phyloP scores from a whole-genome alignment of 768 basidiomycete genomes.

The Hebeloma cylindrosporum region DNA sequence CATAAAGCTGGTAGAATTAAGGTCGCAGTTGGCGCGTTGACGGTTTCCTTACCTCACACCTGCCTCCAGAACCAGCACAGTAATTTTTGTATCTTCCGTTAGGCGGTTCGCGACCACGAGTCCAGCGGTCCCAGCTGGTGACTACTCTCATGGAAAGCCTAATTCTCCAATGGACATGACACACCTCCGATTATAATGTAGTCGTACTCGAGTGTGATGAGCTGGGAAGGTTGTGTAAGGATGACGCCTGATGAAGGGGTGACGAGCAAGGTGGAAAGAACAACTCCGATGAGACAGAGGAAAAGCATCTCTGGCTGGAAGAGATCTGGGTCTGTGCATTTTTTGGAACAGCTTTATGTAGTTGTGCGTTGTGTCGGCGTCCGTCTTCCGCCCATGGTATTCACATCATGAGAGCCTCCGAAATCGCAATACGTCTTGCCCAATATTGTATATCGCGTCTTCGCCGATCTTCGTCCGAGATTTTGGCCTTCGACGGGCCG shows the following conservation, averaged over 20 bases:
- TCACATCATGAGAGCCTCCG: no score
- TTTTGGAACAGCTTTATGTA: no score
- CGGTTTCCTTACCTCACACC: conserved; percentile 56
- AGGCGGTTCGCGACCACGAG: conserved; percentile 55
- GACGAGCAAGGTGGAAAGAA: conserved; percentile 7
- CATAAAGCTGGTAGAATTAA: no score
- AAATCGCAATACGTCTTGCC: no score
- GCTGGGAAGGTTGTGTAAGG: conserved; percentile 7
- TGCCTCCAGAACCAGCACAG: conserved; percentile 54
- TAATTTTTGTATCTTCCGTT: conserved; percentile 46
- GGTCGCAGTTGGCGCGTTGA: no score
- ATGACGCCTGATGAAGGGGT: conserved; percentile 4
- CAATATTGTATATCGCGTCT: no score
- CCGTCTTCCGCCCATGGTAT: no score
- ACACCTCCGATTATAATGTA: conserved; percentile 20
- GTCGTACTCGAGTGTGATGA: conserved; percentile 11
- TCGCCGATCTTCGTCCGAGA: no score
- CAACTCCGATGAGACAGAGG: conserved; percentile 6
- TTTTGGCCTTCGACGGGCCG: no score
- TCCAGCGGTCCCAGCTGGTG: conserved; percentile 56
- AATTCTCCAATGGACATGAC: background rate
- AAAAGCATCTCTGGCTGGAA: conserved; percentile 4
- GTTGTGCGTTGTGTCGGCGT: no score
- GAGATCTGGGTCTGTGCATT: background rate
- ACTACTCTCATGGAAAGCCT: background rate